phyloP scores from a whole-genome alignment of 495 filamentous ascomycete species.

The Lentithecium fluviatile region DNA sequence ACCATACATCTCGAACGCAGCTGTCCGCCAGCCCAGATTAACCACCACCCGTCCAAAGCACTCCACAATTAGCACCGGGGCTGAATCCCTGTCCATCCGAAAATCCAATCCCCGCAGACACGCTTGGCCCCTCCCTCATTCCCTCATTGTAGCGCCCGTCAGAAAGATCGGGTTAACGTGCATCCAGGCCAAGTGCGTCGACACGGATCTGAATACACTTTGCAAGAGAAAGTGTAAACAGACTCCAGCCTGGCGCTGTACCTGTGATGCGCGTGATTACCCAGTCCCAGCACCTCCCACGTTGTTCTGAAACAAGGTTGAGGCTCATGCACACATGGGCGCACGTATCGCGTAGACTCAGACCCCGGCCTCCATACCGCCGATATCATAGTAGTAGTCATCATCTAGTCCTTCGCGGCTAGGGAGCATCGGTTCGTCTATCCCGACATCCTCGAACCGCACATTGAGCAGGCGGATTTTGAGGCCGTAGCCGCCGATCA shows the following conservation, averaged over 20 bases:
- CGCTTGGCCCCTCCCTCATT: neutral
- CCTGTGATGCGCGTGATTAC: neutral
- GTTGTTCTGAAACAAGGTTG: slow-evolving; percentile 2
- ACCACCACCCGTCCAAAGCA: neutral
- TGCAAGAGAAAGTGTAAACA: no score
- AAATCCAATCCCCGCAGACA: neutral
- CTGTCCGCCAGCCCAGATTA: neutral
- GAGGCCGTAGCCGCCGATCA: slow-evolving; percentile 85
- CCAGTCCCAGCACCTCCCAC: slow-evolving; percentile 1
- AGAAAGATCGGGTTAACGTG: no score
- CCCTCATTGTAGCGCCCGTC: no score
- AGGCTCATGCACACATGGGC: slow-evolving; percentile 5
- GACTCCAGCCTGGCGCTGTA: no score
- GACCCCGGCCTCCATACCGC: slow-evolving; percentile 35
- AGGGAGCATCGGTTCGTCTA: slow-evolving; percentile 48
- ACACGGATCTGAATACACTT: no score
- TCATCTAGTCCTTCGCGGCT: slow-evolving; percentile 63
- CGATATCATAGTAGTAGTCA: slow-evolving; percentile 68
- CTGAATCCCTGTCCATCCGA: no score
- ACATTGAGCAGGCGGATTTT: slow-evolving; percentile 95
- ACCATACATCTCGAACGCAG: no score
- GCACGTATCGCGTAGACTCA: slow-evolving; percentile 2
- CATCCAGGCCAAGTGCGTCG: no score
- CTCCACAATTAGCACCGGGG: neutral
- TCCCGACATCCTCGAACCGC: slow-evolving; percentile 66